Conservation (phyloP, 768 basidiomycete genomes). For the Tricholoma sp. region DNA sequence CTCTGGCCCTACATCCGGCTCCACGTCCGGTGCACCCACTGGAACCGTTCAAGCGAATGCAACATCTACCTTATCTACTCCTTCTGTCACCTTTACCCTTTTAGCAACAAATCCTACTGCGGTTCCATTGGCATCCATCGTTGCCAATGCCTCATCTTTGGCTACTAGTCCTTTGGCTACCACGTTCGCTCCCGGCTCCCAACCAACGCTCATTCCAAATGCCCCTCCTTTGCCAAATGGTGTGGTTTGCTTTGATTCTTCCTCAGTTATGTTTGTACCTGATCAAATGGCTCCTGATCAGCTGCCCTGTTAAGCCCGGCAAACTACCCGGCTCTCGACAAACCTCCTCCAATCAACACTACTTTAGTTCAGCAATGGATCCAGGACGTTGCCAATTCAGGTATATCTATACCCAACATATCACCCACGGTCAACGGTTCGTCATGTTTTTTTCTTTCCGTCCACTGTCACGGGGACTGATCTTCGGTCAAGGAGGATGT, state of each 20-base stretch:
- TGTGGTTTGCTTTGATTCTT: constrained; percentile 18
- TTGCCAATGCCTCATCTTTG: constrained; percentile 35
- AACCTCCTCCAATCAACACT: constrained; percentile 52
- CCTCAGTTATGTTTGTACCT: neutral
- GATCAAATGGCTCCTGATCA: constrained; percentile 14
- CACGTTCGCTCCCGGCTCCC: constrained; percentile 45
- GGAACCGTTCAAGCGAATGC: constrained; percentile 11
- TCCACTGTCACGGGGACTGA: neutral
- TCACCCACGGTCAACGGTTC: constrained; percentile 34
- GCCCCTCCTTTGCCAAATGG: constrained; percentile 61
- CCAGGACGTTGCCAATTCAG: constrained; percentile 49
- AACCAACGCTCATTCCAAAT: constrained; percentile 43
- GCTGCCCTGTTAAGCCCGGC: constrained; percentile 40
- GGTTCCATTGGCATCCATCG: constrained; percentile 47
- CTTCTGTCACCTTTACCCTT: constrained; percentile 40
- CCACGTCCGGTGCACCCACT: neutral
- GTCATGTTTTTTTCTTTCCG: constrained; percentile 7
- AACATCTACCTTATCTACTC: constrained; percentile 20
- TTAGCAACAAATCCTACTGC: constrained; percentile 56
- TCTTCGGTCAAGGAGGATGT: constrained; percentile 43
- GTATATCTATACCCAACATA: constrained; percentile 55
- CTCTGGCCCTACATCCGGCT: neutral
- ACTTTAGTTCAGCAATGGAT: constrained; percentile 69
- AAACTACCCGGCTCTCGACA: constrained; percentile 67
- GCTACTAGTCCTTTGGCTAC: constrained; percentile 41